phyloP scores from a whole-genome alignment of 306 rosid species.

The Gynostemma pentaphyllum region DNA sequence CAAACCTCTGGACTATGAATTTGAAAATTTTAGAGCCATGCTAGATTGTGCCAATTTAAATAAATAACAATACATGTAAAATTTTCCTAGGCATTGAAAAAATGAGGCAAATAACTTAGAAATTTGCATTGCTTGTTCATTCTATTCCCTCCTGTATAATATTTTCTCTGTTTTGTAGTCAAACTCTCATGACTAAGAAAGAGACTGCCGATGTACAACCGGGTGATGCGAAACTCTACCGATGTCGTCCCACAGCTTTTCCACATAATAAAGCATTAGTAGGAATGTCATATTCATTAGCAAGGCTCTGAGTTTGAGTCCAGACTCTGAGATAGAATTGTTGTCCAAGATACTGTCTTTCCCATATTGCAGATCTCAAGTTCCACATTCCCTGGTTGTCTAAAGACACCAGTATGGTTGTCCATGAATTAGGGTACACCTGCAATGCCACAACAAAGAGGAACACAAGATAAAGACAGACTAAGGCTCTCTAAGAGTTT shows the following conservation, averaged over 20 bases:
- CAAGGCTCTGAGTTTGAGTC: conserved; percentile 44
- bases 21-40: background rate
- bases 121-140: background rate
- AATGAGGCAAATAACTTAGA: background rate
- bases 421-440: conserved; percentile 94
- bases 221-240: conserved; percentile 6
- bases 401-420: conserved; percentile 64
- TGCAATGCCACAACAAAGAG: conserved; percentile 25
- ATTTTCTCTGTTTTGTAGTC: conserved; percentile 19
- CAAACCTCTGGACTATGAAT: too few relatives aligned
- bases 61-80: background rate
- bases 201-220: background rate
- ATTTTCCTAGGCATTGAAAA: background rate
- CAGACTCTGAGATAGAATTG: conserved; percentile 80
- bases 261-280: conserved; percentile 65
- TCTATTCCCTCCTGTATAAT: background rate
- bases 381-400: conserved; percentile 99
- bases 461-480: background rate
- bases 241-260: conserved; percentile 58
- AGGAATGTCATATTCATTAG: conserved; percentile 80
- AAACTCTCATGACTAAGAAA: conserved; percentile 45
- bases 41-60: background rate
- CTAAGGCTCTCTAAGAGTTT: too few relatives aligned
- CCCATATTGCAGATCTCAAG: conserved; percentile 88
- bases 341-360: conserved; percentile 87